Conservation (phyloP, 257 asterid species). For the Penstemon davidsonii region DNA sequence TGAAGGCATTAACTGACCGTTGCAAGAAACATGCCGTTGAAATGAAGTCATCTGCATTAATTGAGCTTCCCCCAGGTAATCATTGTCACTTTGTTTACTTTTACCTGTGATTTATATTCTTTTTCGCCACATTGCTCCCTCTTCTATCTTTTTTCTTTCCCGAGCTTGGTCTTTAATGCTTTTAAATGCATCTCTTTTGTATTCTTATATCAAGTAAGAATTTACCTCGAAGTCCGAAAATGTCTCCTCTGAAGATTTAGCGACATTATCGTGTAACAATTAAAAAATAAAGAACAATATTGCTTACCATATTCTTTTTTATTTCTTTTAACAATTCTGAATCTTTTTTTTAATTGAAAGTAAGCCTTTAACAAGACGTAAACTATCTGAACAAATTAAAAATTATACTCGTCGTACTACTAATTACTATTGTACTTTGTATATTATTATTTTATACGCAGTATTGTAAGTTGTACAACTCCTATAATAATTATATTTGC, state of each 20-base stretch:
- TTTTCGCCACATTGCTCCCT: constrained; percentile 15
- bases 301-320: too few species aligned
- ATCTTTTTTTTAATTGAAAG: too few species aligned
- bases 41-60: constrained; percentile 68
- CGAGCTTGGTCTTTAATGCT: constrained; percentile 1
- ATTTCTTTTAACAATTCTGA: too few species aligned
- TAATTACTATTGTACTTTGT: too few species aligned
- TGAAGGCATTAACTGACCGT: constrained; percentile 83
- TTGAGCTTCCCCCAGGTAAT: constrained; percentile 92
- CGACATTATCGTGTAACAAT: neutral
- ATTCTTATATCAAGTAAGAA: neutral
- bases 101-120: constrained; percentile 21
- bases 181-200: neutral
- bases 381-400: too few species aligned
- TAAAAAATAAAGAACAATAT: too few species aligned
- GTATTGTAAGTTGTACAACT: too few species aligned
- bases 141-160: neutral
- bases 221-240: neutral
- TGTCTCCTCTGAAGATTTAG: neutral
- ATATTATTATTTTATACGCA: too few species aligned
- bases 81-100: constrained; percentile 18
- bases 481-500: too few species aligned
- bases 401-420: too few species aligned
- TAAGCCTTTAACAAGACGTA: too few species aligned
- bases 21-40: constrained; percentile 76